phyloP scores from a whole-genome alignment of 768 basidiomycete genomes.

The Lactarius indigo region DNA sequence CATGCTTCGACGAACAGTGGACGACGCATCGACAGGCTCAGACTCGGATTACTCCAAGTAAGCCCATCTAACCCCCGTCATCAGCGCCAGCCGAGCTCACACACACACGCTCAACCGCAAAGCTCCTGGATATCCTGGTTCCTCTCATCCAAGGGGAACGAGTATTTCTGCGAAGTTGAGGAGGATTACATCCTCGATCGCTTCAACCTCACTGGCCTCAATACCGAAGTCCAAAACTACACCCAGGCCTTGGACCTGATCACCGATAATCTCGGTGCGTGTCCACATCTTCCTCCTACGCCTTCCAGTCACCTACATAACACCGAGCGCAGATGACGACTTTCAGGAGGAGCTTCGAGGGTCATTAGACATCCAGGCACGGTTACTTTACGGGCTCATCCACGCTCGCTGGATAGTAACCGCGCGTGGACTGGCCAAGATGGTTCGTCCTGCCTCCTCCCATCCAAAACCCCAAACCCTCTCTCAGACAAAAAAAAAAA shows the following conservation, averaged over 20 bases:
- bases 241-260: constrained; percentile 92
- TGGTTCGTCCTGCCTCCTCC: constrained; percentile 50
- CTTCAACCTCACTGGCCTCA: constrained; percentile 96
- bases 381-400: constrained; percentile 91
- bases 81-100: constrained; percentile 12
- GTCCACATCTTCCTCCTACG: neutral
- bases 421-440: constrained; percentile 88
- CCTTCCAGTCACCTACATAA: neutral
- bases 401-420: constrained; percentile 98
- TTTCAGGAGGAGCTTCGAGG: constrained; percentile 92
- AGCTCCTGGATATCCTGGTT: constrained; percentile 98
- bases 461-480: neutral
- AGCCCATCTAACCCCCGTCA: constrained; percentile 31
- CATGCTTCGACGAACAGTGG: constrained; percentile 55
- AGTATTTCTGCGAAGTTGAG: constrained; percentile 99
- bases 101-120: constrained; percentile 13
- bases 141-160: constrained; percentile 94
- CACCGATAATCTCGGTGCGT: constrained; percentile 88
- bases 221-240: constrained; percentile 95
- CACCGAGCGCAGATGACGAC: constrained; percentile 68
- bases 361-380: constrained; percentile 87
- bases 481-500: neutral
- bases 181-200: constrained; percentile 98
- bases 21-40: constrained; percentile 85
- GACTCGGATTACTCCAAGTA: constrained; percentile 97